Percentiles rank a stretch among this genome's conserved stretches.
phyloP scores from a whole-genome alignment of 495 filamentous ascomycete genomes.

The Penicillium salamii region DNA sequence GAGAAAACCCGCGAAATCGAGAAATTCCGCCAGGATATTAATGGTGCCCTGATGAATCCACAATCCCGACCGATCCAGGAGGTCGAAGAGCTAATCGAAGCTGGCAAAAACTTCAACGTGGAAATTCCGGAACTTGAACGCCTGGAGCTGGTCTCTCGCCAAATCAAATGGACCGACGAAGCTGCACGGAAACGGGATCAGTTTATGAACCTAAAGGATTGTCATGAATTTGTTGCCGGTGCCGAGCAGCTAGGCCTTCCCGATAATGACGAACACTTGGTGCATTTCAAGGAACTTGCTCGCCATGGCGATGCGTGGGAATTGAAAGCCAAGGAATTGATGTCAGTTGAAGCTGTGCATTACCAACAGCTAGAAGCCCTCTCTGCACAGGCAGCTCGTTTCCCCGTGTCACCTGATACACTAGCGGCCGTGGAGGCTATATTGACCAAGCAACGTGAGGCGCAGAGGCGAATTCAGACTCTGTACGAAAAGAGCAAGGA shows the following conservation, averaged over 20 bases:
- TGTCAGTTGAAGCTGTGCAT: conserved; percentile 83
- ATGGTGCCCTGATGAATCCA: conserved; percentile 61
- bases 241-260: conserved; percentile 74
- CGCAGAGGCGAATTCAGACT: conserved; percentile 78
- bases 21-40: conserved; percentile 78
- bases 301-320: conserved; percentile 84
- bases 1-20: conserved; percentile 86
- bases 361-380: conserved; percentile 93
- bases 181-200: conserved; percentile 61
- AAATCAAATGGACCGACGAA: conserved; percentile 85
- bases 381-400: conserved; percentile 66
- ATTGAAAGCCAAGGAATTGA: conserved; percentile 87
- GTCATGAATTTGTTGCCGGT: conserved; percentile 71
- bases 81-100: conserved; percentile 86
- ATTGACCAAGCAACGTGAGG: conserved; percentile 92
- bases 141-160: conserved; percentile 74
- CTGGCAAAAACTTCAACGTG: conserved; percentile 85
- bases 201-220: conserved; percentile 70
- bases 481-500: conserved; percentile 75
- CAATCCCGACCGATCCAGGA: conserved; percentile 60
- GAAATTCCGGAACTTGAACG: conserved; percentile 91
- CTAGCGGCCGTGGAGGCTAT: conserved; percentile 84
- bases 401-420: conserved; percentile 82
- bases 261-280: conserved; percentile 71
- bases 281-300: conserved; percentile 71